Base-by-base conservation (phyloP, 306 rosid genomes). In the Pterocarpus macrocarpus region DNA sequence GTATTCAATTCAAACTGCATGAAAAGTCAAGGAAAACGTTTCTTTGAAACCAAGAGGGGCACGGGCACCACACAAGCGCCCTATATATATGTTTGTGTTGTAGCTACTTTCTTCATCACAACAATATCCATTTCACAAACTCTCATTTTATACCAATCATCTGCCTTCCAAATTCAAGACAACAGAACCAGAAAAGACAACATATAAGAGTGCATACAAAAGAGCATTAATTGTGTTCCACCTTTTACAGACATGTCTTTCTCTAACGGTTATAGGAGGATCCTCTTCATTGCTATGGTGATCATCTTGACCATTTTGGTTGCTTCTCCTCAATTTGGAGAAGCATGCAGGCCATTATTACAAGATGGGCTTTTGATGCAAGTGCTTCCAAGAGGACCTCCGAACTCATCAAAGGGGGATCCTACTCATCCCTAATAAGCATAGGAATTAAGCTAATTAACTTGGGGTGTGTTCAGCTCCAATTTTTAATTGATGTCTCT, bases 281-380 rank as follows among this genome's bases (percentile, higher is more conserved):
- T 22, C 49, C 14, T 86, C 35, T 43, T 43, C 9, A 43, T 43
- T 3, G 47, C 47, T 5, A 43, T 86, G 41, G 45, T 90, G 32
- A 34, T 84, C 14, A 39, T 64, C 5, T 43, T 81, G 9, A 7
- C 32, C 13, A 39, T 82, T 30, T 34, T 90, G 62, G 58, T 86
- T 47, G 63, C 66, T 32, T 85, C 65, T 43, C 33, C 83, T 50
- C 80, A 83, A 38, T 17, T 72, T 7, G 94, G 80, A 64, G 91
- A 73, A 74, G 64, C 63, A 50, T 34, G 22, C 14, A 90, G 91
- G 72, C 83, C 76, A 11, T 59, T 90, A 58, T 56, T 33, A 47
- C 63, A 56, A 41, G 86, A 58, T 15, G 74, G 78, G 22, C 77
- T 81, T 35, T 53, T 77, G 6, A 43, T 83, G 47, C 84, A 83